Percentiles rank a stretch among this genome's conserved stretches.
Evolutionary conservation across 768 basidiomycete genomes (phyloP).

Genomic region (Leccinum olivaceopallidum): DNA sequence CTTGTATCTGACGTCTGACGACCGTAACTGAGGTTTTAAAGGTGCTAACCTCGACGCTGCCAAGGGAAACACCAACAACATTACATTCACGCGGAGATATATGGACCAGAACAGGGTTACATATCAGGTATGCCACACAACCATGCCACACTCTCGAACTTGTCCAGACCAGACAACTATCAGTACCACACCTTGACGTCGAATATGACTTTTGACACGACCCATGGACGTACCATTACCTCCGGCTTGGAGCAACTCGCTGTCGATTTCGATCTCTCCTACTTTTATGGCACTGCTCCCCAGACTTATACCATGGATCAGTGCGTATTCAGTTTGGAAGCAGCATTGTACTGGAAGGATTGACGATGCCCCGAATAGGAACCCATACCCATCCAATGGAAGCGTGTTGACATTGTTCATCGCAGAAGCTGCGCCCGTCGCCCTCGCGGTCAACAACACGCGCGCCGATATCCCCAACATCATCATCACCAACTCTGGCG

Average conservation of each 20-base stretch:
- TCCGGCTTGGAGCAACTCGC: constrained; percentile 54
- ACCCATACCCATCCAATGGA: constrained; percentile 60
- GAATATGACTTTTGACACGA: constrained; percentile 64
- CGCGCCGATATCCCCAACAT: constrained; percentile 60
- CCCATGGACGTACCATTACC: constrained; percentile 52
- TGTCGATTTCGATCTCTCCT: constrained; percentile 59
- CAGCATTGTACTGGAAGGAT: neutral
- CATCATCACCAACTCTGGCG: constrained; percentile 65
- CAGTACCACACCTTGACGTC: constrained; percentile 67
- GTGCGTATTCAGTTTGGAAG: constrained; percentile 35
- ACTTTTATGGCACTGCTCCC: constrained; percentile 70
- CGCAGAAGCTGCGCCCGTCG: constrained; percentile 51
- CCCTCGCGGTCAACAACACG: constrained; percentile 62
- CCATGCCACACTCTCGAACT: neutral
- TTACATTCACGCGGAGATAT: constrained; percentile 71
- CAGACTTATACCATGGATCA: constrained; percentile 69
- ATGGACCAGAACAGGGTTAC: constrained; percentile 79
- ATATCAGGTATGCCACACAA: constrained; percentile 51
- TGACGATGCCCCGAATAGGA: constrained; percentile 33
- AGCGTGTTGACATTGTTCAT: constrained; percentile 63
- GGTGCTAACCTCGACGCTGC: constrained; percentile 48
- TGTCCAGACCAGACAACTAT: neutral
- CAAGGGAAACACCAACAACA: constrained; percentile 42
- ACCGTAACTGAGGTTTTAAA: constrained; percentile 18
- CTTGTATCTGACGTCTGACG: neutral